Evolutionary conservation across 352 stramenopile species (phyloP), one percentile per base, ranked within the genome.

Genomic region (Elongisporangium anandrum): DNA sequence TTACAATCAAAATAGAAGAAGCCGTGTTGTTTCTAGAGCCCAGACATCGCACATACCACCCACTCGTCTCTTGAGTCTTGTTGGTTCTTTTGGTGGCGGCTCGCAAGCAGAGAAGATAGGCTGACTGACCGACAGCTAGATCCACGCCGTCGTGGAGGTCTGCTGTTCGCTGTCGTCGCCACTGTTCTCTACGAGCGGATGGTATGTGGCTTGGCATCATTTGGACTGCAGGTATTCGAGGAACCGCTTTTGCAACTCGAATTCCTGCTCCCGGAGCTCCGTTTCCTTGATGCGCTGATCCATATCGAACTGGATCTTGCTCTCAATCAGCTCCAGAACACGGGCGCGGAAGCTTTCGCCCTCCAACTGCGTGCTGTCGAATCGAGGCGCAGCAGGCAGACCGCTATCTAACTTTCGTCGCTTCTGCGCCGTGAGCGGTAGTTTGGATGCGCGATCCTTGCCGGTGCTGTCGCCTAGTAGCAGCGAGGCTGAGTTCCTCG

Each of bases 301-400:
- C 75, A 88, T 90, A 59, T 94, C 85, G 60, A 94, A 90, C 54
- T 88, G 75, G 39, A 92, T 81, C 59, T 94, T 94, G 54, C 69
- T 83, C 62, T 94, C 80, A 49, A 94, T 86, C 8, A 94, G 68
- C 53, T 81, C 70, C 50, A 94, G 62, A 29, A 94, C 68, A 8
- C 79, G 73, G 20, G 72, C 63, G 23, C 82, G 80, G 54, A 92
- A 92, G 49, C 56, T 68, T 1, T 87, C 73, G 38, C 70, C 76
- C 49, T 75, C 72, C 13, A 66, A 26, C n/a, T 54, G 53, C 9
- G 12, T 38, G 38, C 12, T 34, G 64, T 57, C 34, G 17, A 34
- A 64, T 57, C 12, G 20, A 21, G 17, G 34, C 41, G 6, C 47
- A 4, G 45, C 45, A 12, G n/a, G 47, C 29, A 55, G 22, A 45